Conservation (phyloP, 805 yeast species). For the Candida ipomoeae region DNA sequence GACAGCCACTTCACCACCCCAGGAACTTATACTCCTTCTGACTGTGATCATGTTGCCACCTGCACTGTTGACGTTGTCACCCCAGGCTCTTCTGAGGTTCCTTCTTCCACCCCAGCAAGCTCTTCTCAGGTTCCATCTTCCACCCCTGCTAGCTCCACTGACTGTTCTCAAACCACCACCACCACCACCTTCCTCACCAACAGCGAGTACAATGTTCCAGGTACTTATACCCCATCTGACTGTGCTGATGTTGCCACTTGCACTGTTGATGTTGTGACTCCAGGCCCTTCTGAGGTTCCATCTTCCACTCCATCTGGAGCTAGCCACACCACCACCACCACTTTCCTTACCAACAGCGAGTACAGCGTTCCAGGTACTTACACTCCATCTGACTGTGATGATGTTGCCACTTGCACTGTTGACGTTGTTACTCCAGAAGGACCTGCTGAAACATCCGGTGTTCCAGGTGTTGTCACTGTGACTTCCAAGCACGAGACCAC, state of each 20-base stretch:
- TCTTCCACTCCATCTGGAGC: neutral
- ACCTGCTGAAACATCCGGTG: neutral
- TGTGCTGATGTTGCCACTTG: neutral
- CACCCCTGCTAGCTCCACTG: neutral
- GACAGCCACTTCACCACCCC: neutral
- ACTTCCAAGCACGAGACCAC: neutral
- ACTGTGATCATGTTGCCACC: neutral
- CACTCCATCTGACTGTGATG: conserved; percentile 3
- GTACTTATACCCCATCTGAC: conserved; percentile 3
- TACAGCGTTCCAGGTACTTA: neutral
- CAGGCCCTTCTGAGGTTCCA: neutral
- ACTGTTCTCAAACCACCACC: neutral
- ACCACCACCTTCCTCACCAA: neutral
- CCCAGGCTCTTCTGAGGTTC: neutral
- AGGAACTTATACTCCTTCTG: conserved; percentile 3
- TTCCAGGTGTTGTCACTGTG: neutral
- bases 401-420: conserved; percentile 1
- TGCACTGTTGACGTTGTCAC: conserved; percentile 3
- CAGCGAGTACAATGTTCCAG: neutral
- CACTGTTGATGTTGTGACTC: neutral
- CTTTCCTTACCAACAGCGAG: neutral
- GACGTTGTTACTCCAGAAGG: neutral
- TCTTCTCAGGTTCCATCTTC: neutral
- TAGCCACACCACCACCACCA: neutral
- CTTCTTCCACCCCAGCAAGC: neutral